These are phyloP conservation scores for Polychaeton citri DNA, from an alignment of 2,329 filamentous ascomycete species.

Conservation along the genomic window DNA sequence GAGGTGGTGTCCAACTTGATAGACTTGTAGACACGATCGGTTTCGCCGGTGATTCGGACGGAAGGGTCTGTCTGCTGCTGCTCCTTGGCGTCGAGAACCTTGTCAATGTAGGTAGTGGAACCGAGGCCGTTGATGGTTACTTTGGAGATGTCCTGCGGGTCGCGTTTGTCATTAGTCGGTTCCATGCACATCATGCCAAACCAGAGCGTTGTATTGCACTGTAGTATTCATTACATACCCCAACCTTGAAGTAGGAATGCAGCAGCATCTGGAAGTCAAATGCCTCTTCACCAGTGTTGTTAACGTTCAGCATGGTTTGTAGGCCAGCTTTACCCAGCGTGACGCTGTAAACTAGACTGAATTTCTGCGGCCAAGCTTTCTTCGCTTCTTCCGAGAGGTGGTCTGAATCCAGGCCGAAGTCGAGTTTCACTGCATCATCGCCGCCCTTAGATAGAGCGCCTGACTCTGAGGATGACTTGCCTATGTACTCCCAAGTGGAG, in stretches of 20 bases:
- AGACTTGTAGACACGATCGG: slow-evolving; percentile 72
- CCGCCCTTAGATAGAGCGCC: slow-evolving; percentile 27
- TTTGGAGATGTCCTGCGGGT: slow-evolving; percentile 59
- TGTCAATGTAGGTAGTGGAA: slow-evolving; percentile 67
- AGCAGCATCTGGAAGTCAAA: slow-evolving; percentile 89
- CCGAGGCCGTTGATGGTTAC: slow-evolving; percentile 64
- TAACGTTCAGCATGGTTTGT: slow-evolving; percentile 70
- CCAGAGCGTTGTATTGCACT: slow-evolving; percentile 8
- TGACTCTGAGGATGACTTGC: slow-evolving; percentile 63
- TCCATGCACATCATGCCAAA: not conserved
- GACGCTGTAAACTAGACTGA: slow-evolving; percentile 86
- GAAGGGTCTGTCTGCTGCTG: slow-evolving; percentile 51
- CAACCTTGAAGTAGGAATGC: slow-evolving; percentile 77
- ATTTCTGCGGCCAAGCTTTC: slow-evolving; percentile 71
- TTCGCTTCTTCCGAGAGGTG: slow-evolving; percentile 56
- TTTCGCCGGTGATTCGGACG: slow-evolving; percentile 62
- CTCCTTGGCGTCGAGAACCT: slow-evolving; percentile 52
- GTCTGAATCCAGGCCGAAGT: slow-evolving; percentile 74
- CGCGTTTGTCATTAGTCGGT: slow-evolving; percentile 4
- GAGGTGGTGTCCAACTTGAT: slow-evolving; percentile 49
- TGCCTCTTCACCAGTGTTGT: slow-evolving; percentile 67
- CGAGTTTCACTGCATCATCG: slow-evolving; percentile 72
- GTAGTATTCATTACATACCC: slow-evolving; percentile 50
- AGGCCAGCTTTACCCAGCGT: slow-evolving; percentile 64
- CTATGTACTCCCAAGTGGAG: slow-evolving; percentile 84